phyloP scores from a whole-genome alignment of 306 rosid species.

The barrel medic (Medicago truncatula) region MtrunA17r5.0-ANR NC_053048.1:46735001-46735500 shows the following conservation, averaged over 20 bases:
- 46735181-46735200: not conserved
- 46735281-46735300: slow-evolving; percentile 21
- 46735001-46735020: slow-evolving; percentile 23
- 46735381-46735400: slow-evolving; percentile 62
- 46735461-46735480: slow-evolving; percentile 59
- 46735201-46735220: slow-evolving; percentile 15
- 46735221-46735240: slow-evolving; percentile 21
- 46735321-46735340: slow-evolving; percentile 39
- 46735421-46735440: slow-evolving; percentile 69
- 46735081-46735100: slow-evolving; percentile 31
- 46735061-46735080: slow-evolving; percentile 17
- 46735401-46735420: slow-evolving; percentile 66
- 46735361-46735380: slow-evolving; percentile 62
- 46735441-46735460: slow-evolving; percentile 89
- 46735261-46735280: slow-evolving; percentile 1
- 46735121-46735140: slow-evolving; percentile 30
- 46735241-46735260: slow-evolving; percentile 23
- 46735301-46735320: slow-evolving; percentile 35
- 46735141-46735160: slow-evolving; percentile 23
- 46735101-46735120: slow-evolving; percentile 34
- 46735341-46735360: slow-evolving; percentile 78
- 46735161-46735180: slow-evolving; percentile 31
- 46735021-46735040: slow-evolving; percentile 4
- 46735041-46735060: slow-evolving; percentile 17
- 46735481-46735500: slow-evolving; percentile 17